phyloP scores from a whole-genome alignment of 164 flowering plant genomes.

The Akebia trifoliata region DNA sequence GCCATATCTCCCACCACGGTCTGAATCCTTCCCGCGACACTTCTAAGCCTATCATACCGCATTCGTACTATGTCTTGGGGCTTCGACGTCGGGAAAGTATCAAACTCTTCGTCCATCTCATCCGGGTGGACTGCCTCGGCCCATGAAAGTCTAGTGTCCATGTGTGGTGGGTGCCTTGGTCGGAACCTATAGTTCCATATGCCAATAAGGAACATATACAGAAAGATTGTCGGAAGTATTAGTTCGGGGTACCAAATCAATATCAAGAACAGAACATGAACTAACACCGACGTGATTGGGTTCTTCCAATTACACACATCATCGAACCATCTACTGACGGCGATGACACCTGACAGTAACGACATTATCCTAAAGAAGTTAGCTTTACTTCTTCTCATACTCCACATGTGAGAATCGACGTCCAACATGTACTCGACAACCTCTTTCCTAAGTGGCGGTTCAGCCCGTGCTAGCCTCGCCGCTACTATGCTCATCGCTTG shows the following conservation, averaged over 20 bases:
- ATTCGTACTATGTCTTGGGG: conserved; percentile 35
- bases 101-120: conserved; percentile 59
- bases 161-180: conserved; percentile 51
- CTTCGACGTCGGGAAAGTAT: conserved; percentile 51
- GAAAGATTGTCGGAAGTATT: conserved; percentile 48
- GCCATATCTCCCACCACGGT: conserved; percentile 61
- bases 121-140: conserved; percentile 50
- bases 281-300: conserved; percentile 48
- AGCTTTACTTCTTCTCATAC: conserved; percentile 64
- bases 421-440: conserved; percentile 65
- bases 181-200: conserved; percentile 51
- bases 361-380: conserved; percentile 58
- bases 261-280: conserved; percentile 47
- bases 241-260: conserved; percentile 54
- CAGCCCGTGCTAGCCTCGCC: conserved; percentile 46
- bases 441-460: conserved; percentile 55
- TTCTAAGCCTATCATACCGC: conserved; percentile 52
- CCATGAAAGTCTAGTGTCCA: conserved; percentile 56
- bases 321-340: conserved; percentile 34
- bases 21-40: conserved; percentile 56
- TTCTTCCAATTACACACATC: conserved; percentile 52
- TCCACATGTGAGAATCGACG: conserved; percentile 60
- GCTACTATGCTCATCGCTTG: conserved; percentile 58
- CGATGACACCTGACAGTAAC: conserved; percentile 34
- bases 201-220: conserved; percentile 57